Evolutionary conservation across 352 stramenopile species (phyloP).

Genomic region (Halophytophthora polymorphica): DNA sequence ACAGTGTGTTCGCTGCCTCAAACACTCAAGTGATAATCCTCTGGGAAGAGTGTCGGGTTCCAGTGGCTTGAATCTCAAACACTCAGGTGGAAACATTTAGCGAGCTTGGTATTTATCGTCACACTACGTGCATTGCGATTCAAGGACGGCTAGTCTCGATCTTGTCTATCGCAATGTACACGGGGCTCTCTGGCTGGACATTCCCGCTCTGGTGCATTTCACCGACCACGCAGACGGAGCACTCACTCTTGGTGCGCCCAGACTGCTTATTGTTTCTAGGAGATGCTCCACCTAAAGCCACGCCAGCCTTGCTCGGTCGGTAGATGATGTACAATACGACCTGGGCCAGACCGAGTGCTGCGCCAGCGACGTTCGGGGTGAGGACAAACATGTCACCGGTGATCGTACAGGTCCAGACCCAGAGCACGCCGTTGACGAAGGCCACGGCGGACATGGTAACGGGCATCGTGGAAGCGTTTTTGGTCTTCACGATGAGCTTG

Average conservation of each 20-base stretch:
- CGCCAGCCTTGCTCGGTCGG: conserved; percentile 13
- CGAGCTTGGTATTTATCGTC: no score
- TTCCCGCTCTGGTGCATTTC: no score
- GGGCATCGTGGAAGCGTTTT: conserved; percentile 26
- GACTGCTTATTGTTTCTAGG: neutral
- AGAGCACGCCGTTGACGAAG: conserved; percentile 23
- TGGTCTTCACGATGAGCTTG: conserved; percentile 23
- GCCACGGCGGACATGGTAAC: conserved; percentile 25
- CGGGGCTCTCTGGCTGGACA: no score
- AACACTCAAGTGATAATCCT: no score
- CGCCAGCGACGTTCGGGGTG: conserved; percentile 19
- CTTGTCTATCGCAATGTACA: no score
- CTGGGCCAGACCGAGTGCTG: conserved; percentile 13
- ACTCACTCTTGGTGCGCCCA: conserved; percentile 5
- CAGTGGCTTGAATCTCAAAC: no score
- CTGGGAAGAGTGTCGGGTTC: no score
- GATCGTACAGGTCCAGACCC: conserved; percentile 18
- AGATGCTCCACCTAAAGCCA: neutral
- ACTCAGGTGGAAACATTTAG: no score
- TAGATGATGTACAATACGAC: conserved; percentile 27
- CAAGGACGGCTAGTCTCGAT: no score
- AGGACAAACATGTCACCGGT: conserved; percentile 29
- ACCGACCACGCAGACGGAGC: no score
- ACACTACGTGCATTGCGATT: no score
- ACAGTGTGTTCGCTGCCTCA: no score